These are phyloP conservation scores for Solanum pennellii DNA, from an alignment of 257 asterid genomes.

Conservation along the genomic window DNA sequence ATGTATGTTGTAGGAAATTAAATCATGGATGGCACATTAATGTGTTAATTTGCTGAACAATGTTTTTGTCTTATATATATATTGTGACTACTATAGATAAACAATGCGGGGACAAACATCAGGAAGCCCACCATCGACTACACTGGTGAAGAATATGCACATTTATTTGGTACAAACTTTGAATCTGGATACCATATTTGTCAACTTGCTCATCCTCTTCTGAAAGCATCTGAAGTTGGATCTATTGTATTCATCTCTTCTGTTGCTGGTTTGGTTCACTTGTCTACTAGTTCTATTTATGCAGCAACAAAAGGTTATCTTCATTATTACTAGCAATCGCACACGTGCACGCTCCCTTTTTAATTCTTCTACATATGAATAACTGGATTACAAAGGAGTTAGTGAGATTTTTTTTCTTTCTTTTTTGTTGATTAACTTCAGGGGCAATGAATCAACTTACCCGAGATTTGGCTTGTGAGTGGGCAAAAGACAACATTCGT, in stretches of 20 bases:
- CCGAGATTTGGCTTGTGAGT: conserved; percentile 80
- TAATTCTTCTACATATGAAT: too few species aligned
- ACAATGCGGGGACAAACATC: conserved; percentile 85
- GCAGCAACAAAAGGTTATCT: conserved; percentile 79
- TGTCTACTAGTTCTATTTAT: conserved; percentile 72
- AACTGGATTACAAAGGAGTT: background rate
- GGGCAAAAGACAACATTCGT: conserved; percentile 88
- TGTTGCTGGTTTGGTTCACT: conserved; percentile 61
- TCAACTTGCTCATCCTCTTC: conserved; percentile 74
- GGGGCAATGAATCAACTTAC: conserved; percentile 95
- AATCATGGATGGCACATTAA: background rate
- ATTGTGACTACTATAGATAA: conserved; percentile 30
- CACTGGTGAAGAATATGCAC: conserved; percentile 62
- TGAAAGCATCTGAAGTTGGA: conserved; percentile 73
- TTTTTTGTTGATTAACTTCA: conserved; percentile 12
- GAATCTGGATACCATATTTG: conserved; percentile 80
- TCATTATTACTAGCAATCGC: background rate
- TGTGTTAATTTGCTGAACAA: background rate
- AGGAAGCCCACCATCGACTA: conserved; percentile 75
- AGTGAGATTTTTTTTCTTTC: background rate
- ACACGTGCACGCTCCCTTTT: too few species aligned
- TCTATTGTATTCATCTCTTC: conserved; percentile 79
- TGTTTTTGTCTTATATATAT: background rate
- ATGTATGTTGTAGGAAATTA: background rate
- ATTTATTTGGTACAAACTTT: conserved; percentile 66